Evolutionary conservation across 1,139 yeast genomes (phyloP).

Genomic region (Yamadazyma aaseri): DNA sequence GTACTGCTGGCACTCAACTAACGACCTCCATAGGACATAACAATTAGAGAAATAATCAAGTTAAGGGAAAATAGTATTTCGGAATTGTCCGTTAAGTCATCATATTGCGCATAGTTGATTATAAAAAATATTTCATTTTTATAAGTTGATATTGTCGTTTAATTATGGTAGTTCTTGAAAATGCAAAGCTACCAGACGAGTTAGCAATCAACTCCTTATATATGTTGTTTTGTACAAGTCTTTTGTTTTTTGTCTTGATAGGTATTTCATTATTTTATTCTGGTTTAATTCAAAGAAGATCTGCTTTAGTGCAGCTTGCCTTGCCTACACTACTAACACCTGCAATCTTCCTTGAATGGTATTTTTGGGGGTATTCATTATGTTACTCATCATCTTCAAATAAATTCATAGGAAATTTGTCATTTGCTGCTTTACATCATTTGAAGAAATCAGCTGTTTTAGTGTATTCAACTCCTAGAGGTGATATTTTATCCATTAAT

Average conservation of each 20-base stretch:
- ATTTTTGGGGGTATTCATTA: slow-evolving; percentile 57
- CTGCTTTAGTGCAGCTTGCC: slow-evolving; percentile 55
- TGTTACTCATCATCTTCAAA: slow-evolving; percentile 44
- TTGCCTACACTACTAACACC: slow-evolving; percentile 46
- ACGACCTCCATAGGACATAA: too few species aligned
- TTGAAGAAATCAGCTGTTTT: slow-evolving; percentile 22
- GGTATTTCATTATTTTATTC: slow-evolving; percentile 56
- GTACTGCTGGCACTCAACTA: slow-evolving; percentile 19
- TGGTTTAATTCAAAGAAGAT: slow-evolving; percentile 56
- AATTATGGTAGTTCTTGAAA: too few species aligned
- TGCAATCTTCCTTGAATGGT: slow-evolving; percentile 52
- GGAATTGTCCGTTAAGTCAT: too few species aligned
- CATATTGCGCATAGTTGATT: too few species aligned
- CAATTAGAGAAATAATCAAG: too few species aligned
- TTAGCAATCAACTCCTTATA: slow-evolving; percentile 36
- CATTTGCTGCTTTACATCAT: slow-evolving; percentile 42
- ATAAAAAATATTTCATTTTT: too few species aligned
- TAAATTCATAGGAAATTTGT: slow-evolving; percentile 47
- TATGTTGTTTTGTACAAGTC: slow-evolving; percentile 36
- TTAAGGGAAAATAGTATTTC: too few species aligned
- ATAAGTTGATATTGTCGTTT: too few species aligned
- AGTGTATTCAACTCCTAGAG: slow-evolving; percentile 35
- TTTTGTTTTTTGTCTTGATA: slow-evolving; percentile 33
- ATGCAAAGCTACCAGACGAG: slow-evolving; percentile 8
- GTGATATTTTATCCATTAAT: slow-evolving; percentile 38